A percentile compares a stretch with the other conserved stretches of the same genome.
These are phyloP conservation scores for Ophiocordyceps australis DNA, from an alignment of 2,329 filamentous ascomycete species.

Conservation along the genomic window DNA sequence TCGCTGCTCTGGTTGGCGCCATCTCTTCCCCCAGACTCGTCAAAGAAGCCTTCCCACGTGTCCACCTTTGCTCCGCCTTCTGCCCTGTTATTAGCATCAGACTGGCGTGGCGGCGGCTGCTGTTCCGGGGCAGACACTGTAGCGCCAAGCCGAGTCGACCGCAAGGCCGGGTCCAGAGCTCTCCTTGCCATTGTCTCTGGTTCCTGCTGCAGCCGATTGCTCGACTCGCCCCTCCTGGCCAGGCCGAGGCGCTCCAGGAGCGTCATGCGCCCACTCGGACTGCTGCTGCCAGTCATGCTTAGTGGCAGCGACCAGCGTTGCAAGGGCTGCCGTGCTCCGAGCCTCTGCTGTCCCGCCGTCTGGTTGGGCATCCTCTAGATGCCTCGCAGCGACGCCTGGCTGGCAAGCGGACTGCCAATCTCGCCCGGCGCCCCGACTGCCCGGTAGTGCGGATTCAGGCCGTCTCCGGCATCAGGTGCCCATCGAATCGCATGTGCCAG, in stretches of 20 bases:
- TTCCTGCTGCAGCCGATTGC: too few relatives aligned
- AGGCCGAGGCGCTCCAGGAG: conserved; percentile 5
- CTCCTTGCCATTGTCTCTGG: too few relatives aligned
- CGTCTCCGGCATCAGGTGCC: conserved; percentile 30
- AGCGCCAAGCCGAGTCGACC: too few relatives aligned
- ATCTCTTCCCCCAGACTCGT: background rate
- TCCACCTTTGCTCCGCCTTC: conserved; percentile 2
- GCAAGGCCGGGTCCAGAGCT: too few relatives aligned
- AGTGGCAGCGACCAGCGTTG: too few relatives aligned
- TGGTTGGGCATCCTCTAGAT: conserved; percentile 11
- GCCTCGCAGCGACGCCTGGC: conserved; percentile 18
- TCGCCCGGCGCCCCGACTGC: conserved; percentile 43
- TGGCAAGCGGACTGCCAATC: conserved; percentile 47
- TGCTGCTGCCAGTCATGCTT: conserved; percentile 4
- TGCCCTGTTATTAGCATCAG: background rate
- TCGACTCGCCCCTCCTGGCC: too few relatives aligned
- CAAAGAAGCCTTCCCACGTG: conserved; percentile 4
- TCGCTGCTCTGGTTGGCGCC: background rate
- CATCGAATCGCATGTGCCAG: conserved; percentile 30
- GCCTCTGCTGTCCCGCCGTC: conserved; percentile 1
- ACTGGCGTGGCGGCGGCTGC: too few relatives aligned
- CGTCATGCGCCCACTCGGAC: conserved; percentile 4
- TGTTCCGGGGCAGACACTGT: too few relatives aligned
- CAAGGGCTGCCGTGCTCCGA: too few relatives aligned
- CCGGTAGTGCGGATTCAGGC: conserved; percentile 19